Base-by-base conservation (phyloP, 73 alveolate species). In the Paramecium biaurelia region DNA sequence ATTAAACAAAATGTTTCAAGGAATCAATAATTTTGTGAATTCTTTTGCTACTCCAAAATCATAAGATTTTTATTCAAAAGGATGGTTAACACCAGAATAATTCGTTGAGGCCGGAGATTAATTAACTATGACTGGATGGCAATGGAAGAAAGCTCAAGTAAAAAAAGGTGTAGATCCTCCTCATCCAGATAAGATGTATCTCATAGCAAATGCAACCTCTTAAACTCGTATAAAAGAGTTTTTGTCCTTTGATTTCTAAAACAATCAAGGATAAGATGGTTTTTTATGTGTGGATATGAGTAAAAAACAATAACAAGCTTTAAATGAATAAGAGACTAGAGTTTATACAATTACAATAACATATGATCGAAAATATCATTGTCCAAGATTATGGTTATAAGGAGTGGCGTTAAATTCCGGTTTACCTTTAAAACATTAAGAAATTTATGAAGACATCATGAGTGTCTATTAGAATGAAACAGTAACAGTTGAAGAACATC, bases 401-500 rank as follows among this genome's bases (percentile, higher is more conserved):
- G 90, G 90, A 43, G 90, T 79, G 4, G 43, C 42, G 15, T 45
- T 30, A 20, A 47, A 79, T 42, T 14, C 43, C 0, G 90, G 90
- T 12, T 41, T 79, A 14, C 90, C 90, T 3, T 45, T 79, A 5
- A 79, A 79, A 79, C 34, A 79, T 30, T 79, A 79, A 24, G 90
- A 79, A 7, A 47, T 79, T 14, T 79, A 42, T 79, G 90, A 79
- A 43, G 90, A 79, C 37, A 79, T 79, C 14, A 79, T 79, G 90
- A 45, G 76, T 47, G 90, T 79, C 32, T 79, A 79, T 45, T 45
- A 79, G 30, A 79, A 79, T 79, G 90, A 79, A 42, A 79, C 90
- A 30, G 90, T 45, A 38, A 79, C 90, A n/a, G 74, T 79, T 43
- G 90, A 79, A 45, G 90, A 79, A 79, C 90, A 79, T 43, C 90